Evolutionary conservation across 164 flowering plant species (phyloP).

Genomic region (Taxillus chinensis): DNA sequence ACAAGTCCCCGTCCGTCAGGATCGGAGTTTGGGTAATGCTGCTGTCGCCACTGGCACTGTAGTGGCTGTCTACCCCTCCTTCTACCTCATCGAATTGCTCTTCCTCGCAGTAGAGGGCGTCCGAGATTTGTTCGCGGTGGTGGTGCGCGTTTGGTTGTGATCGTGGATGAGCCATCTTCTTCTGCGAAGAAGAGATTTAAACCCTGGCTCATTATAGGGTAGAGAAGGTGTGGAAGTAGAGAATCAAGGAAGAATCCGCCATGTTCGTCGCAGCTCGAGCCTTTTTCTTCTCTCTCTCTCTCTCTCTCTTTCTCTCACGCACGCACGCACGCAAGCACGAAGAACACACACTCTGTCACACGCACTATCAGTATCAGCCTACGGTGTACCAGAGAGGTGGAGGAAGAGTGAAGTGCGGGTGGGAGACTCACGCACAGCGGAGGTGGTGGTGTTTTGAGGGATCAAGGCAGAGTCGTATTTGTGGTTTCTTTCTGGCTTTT

Average conservation of each 20-base stretch:
- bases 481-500: too few relatives aligned
- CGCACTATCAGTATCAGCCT: too few relatives aligned
- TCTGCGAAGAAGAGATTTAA: slow-evolving; percentile 35
- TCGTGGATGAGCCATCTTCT: slow-evolving; percentile 33
- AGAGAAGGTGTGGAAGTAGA: not conserved
- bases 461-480: too few relatives aligned
- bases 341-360: not conserved
- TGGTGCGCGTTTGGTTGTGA: slow-evolving; percentile 6
- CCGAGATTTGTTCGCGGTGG: slow-evolving; percentile 13
- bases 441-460: too few relatives aligned
- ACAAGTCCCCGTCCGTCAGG: slow-evolving; percentile 32
- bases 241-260: not conserved
- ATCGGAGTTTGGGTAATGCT: not conserved
- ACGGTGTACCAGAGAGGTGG: too few relatives aligned
- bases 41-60: not conserved
- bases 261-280: not conserved
- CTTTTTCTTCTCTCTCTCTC: slow-evolving; percentile 17
- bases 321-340: not conserved
- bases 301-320: slow-evolving; percentile 4
- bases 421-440: too few relatives aligned
- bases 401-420: too few relatives aligned
- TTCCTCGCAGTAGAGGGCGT: slow-evolving; percentile 55
- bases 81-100: slow-evolving; percentile 26
- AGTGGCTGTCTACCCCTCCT: slow-evolving; percentile 4
- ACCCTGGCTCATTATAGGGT: slow-evolving; percentile 22